Evolutionary conservation across 2,329 filamentous ascomycete species (phyloP), one percentile per base, ranked within the genome.

Genomic region (Xylaria polymorpha): DNA sequence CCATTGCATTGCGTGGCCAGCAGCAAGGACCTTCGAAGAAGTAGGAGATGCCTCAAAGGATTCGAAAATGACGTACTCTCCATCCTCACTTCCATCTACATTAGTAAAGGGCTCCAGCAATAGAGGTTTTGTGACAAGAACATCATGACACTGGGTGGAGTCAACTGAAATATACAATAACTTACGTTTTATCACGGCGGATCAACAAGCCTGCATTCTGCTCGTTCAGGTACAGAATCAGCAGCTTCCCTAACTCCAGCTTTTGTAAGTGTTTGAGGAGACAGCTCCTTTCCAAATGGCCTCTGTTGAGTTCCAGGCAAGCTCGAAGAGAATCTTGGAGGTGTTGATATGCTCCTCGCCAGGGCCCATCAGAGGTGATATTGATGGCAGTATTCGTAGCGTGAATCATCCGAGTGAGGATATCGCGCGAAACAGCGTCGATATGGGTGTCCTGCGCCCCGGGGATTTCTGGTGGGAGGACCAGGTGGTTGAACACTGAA

Each of bases 11-110:
- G 86, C 81, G 35, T 81, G 80, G 43, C 83, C 74, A 0, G 85
- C 77, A 2, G 81, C 80, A 9, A 89, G 80, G 1, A 88, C 85
- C 14, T 81, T 73, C 39, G 84, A 80, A 2, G 85, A 85, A 1
- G 75, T 69, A 0, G 88, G 78, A 0, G 87, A 88, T 0, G 84
- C 79, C 75, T 91, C 88, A 66, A 90, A 90, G 0, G 81, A 80
- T 76, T 91, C 88, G 58, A 91, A 86, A 0, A 86, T 62, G 4
- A 88, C 77, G 1, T 20, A 46, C 4, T 80, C 61, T 0, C 73
- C 68, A n/a, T 57, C 39, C 14, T 64, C 50, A 15, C 74, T 77
- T 29, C 9, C 1, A 44, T 44, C 0, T 0, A 4, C 50, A 37
- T 67, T 15, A 67, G 59, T 44, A 57, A 51, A 14, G 1, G 6